Percentiles rank a stretch among this genome's conserved stretches.
Conservation (phyloP, 257 asterid genomes). For the Gentiana macrophylla region DNA sequence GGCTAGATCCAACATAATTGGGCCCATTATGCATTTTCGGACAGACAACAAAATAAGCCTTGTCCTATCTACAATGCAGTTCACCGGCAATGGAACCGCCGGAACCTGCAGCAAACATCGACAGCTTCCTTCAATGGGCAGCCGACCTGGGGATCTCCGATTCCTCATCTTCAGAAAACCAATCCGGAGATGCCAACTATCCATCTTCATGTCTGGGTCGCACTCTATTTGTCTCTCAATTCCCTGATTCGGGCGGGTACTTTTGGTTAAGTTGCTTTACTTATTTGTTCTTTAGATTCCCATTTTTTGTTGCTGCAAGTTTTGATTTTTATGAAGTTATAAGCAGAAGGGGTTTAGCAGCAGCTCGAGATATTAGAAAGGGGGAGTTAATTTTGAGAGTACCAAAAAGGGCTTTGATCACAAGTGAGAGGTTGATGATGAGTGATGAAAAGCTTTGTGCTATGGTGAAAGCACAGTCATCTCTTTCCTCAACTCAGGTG, state of each 20-base stretch:
- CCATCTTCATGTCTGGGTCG: conserved; percentile 37
- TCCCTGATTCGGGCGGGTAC: conserved; percentile 93
- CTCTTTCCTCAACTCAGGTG: conserved; percentile 68
- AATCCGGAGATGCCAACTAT: background rate
- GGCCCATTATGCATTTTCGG: too few relatives aligned
- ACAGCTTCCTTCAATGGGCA: conserved; percentile 66
- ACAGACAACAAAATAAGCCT: too few relatives aligned
- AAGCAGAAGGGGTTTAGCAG: conserved; percentile 85
- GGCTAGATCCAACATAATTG: too few relatives aligned
- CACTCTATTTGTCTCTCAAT: conserved; percentile 41
- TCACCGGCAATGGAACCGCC: conserved; percentile 8
- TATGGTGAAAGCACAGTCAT: conserved; percentile 31
- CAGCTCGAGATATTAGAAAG: conserved; percentile 51
- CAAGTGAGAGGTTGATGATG: conserved; percentile 39
- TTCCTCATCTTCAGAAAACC: conserved; percentile 13
- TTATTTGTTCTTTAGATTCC: too few relatives aligned
- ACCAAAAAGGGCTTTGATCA: conserved; percentile 63
- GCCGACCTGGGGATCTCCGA: conserved; percentile 54
- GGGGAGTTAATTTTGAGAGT: conserved; percentile 79
- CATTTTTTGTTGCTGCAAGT: background rate
- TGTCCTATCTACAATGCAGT: too few relatives aligned
- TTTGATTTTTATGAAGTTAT: conserved; percentile 3
- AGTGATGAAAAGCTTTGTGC: conserved; percentile 30
- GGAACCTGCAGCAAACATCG: conserved; percentile 33
- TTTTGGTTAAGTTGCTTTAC: background rate